Conservation (phyloP, 441 rosid species). For the Pelargonium myrrhifolium region DNA sequence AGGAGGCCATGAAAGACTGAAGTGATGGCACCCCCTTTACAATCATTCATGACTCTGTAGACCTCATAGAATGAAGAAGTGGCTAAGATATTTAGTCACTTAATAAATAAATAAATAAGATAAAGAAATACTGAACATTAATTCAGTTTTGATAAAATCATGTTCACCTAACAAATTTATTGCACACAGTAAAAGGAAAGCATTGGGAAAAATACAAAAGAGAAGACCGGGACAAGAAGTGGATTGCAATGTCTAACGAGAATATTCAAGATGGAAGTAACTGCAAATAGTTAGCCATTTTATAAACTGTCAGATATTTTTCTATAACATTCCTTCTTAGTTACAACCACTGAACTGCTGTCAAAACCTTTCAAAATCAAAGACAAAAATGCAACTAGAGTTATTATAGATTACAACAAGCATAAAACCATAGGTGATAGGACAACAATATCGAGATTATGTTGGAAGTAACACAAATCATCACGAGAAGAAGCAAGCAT, state of each 20-base stretch:
- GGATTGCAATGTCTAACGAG: background rate
- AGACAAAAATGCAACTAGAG: background rate
- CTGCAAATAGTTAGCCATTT: background rate
- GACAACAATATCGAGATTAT: background rate
- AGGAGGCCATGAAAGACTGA: background rate
- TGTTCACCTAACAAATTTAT: background rate
- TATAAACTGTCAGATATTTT: background rate
- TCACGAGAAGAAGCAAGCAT: background rate
- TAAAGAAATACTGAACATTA: background rate
- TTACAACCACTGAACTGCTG: background rate
- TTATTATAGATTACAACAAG: background rate
- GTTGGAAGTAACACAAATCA: background rate
- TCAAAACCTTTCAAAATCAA: background rate
- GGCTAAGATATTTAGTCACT: background rate
- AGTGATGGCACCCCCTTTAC: background rate
- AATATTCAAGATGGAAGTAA: background rate
- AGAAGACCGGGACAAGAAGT: background rate
- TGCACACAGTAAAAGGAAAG: background rate
- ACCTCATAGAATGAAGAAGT: background rate
- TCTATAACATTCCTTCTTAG: background rate
- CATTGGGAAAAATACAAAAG: background rate
- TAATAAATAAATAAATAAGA: background rate
- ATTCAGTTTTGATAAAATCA: background rate
- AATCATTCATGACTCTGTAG: background rate
- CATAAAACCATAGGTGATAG: background rate